Base-by-base conservation (phyloP, 1,139 yeast species). In the Geotrichum cucujoidarum region DNA sequence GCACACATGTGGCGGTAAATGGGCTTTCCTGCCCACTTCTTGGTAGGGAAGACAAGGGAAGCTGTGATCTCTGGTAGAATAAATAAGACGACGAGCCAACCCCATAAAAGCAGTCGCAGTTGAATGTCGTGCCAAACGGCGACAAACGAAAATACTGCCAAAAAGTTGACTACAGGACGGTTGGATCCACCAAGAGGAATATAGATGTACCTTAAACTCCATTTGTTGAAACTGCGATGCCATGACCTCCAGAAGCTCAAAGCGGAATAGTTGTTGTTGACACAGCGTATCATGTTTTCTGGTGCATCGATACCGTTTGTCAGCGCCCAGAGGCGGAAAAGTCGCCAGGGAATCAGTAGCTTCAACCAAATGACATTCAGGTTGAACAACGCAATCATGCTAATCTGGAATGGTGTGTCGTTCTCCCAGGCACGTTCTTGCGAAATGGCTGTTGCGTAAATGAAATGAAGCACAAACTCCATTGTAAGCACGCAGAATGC, bases 51-150 rank as follows among this genome's bases (percentile, higher is more conserved):
- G 3, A 67, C 29, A 20, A 58, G 43, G 0, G 88, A 76, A n/a
- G 87, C 83, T 6, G 75, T 60, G 39, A 88, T 75, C 63, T 94
- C 98, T 0, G 98, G 98, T n/a, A 90, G 57, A 48, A 94, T 75
- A 62, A 92, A 90, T 27, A 92, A 56, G 4, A 92, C 97, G 49
- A 92, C 76, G 30, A 88, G 69, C 97, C 97, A 90, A 4, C 98
- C 97, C 99, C 99, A 94, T 54, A 90, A 70, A 45, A 94, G 70
- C 44, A 94, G 69, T 56, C 80, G 81, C 60, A 92, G 74, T 65
- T 92, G 92, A 55, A 94, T 90, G 62, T 94, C 98, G 67, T 94
- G 99, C 99, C 99, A 94, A 27, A 94, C 73, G 2, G 98, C 98
- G 32, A 94, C 98, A 68, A 94, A 94, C 31, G 95, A 82, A 63